These are phyloP conservation scores for Lagenidium giganteum DNA, from an alignment of 352 stramenopile species.

Conservation along the genomic window DNA sequence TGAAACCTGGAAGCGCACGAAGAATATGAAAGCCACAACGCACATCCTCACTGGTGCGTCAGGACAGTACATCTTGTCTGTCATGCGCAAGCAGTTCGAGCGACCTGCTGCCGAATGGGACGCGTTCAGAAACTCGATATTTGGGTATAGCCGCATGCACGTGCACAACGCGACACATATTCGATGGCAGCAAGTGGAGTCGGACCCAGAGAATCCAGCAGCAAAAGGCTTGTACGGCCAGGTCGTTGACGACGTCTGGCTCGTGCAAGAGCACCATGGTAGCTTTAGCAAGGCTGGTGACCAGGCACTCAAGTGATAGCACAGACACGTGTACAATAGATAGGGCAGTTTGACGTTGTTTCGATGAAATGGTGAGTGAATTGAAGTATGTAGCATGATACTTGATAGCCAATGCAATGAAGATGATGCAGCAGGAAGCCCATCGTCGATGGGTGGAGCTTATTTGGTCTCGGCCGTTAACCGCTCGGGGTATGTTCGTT, in stretches of 20 bases:
- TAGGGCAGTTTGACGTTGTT: too few species aligned
- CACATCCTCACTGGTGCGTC: slow-evolving; percentile 88
- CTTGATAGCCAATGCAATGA: too few species aligned
- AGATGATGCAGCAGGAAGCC: too few species aligned
- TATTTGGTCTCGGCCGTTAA: too few species aligned
- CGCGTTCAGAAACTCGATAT: slow-evolving; percentile 85
- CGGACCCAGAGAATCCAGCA: slow-evolving; percentile 69
- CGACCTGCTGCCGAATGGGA: slow-evolving; percentile 56
- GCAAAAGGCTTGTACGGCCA: slow-evolving; percentile 71
- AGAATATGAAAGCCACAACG: slow-evolving; percentile 80
- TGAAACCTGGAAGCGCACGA: slow-evolving; percentile 54
- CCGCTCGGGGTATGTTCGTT: too few species aligned
- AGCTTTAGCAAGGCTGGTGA: too few species aligned
- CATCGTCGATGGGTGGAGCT: too few species aligned
- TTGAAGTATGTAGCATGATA: too few species aligned
- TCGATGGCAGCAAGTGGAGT: slow-evolving; percentile 85
- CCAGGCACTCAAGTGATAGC: too few species aligned
- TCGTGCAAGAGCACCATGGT: slow-evolving; percentile 85
- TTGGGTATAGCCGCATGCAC: slow-evolving; percentile 81
- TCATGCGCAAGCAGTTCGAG: slow-evolving; percentile 78
- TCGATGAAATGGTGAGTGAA: too few species aligned
- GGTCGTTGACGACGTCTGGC: slow-evolving; percentile 86
- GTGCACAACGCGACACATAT: slow-evolving; percentile 86
- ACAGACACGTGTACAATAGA: too few species aligned
- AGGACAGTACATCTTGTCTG: slow-evolving; percentile 76